phyloP scores from a whole-genome alignment of 2,329 filamentous ascomycete genomes.

The Ilyonectria sp. region DNA sequence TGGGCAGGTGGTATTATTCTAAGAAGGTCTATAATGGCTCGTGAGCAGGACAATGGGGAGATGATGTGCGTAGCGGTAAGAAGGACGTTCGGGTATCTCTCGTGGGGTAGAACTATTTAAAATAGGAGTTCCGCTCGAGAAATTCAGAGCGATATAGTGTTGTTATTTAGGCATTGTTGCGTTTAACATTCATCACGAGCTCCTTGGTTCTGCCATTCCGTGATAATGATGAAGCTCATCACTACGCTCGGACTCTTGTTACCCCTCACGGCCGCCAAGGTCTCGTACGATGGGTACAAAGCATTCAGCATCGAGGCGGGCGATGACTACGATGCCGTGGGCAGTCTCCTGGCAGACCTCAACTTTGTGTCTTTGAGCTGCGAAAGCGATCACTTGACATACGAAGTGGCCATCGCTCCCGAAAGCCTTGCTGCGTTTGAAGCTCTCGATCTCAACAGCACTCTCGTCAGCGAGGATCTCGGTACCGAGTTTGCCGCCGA shows the following conservation, averaged over 20 bases:
- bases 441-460: constrained; percentile 41
- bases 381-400: constrained; percentile 37
- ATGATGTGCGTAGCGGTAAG: background rate
- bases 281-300: constrained; percentile 48
- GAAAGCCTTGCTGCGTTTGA: constrained; percentile 40
- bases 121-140: background rate
- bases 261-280: constrained; percentile 36
- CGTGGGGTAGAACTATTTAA: background rate
- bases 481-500: constrained; percentile 46
- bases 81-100: background rate
- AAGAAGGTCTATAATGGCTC: background rate
- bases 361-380: constrained; percentile 46
- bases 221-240: constrained; percentile 27
- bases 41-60: background rate
- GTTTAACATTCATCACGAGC: background rate
- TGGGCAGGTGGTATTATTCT: constrained; percentile 13
- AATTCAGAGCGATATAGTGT: background rate
- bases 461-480: constrained; percentile 43
- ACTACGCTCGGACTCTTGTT: constrained; percentile 21
- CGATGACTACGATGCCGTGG: constrained; percentile 33
- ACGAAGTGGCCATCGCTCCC: constrained; percentile 48
- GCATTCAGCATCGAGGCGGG: constrained; percentile 43
- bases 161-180: background rate
- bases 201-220: no score
- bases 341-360: constrained; percentile 33